Percentiles rank a stretch among this genome's conserved stretches.
These are phyloP conservation scores for Leishmania gerbilli DNA, from an alignment of 208 protist species.

Conservation along the genomic window DNA sequence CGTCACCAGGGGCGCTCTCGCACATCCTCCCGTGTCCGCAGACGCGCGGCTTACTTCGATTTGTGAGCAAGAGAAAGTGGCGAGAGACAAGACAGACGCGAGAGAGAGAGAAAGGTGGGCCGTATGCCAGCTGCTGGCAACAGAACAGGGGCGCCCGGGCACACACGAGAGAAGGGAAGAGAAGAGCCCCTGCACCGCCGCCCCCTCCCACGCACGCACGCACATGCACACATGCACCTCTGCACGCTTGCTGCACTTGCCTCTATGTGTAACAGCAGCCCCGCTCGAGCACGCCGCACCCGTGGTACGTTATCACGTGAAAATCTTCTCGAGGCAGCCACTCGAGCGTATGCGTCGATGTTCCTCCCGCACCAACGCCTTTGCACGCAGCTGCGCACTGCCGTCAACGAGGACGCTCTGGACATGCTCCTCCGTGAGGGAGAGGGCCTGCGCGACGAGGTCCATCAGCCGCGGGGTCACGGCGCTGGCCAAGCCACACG, in stretches of 20 bases:
- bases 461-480: constrained; percentile 38
- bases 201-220: neutral
- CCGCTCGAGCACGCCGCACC: neutral
- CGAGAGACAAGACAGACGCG: neutral
- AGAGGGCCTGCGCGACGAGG: constrained; percentile 35
- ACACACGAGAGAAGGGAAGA: neutral
- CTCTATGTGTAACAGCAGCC: neutral
- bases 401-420: constrained; percentile 50
- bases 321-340: constrained; percentile 5
- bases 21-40: neutral
- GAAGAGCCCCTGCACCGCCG: neutral
- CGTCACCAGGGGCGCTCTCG: neutral
- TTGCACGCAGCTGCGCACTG: constrained; percentile 46
- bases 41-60: too few relatives aligned
- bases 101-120: neutral
- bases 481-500: constrained; percentile 27
- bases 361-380: constrained; percentile 24
- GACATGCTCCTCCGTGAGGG: constrained; percentile 58
- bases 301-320: constrained; percentile 2
- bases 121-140: too few relatives aligned
- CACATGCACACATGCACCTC: neutral
- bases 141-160: neutral
- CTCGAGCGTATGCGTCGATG: constrained; percentile 1
- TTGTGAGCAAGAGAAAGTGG: neutral
- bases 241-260: neutral